phyloP scores from a whole-genome alignment of 257 asterid species.

The Striga asiatica region DNA sequence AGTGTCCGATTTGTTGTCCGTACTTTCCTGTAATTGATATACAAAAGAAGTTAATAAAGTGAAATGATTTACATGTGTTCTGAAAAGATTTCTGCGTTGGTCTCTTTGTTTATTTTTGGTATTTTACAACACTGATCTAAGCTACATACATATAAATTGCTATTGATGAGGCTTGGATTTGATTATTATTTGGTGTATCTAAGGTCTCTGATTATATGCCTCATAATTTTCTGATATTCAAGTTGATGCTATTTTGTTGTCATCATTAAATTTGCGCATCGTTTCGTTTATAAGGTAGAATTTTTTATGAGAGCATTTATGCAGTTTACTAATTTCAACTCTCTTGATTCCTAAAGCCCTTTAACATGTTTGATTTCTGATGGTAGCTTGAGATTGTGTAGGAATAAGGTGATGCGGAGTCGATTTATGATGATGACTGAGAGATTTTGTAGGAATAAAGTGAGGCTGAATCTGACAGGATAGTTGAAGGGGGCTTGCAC shows the following conservation, averaged over 20 bases:
- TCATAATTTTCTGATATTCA: neutral
- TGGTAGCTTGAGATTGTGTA: neutral
- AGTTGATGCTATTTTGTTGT: neutral
- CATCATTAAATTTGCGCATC: conserved; percentile 1
- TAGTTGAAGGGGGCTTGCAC: neutral
- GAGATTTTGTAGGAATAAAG: too few species aligned
- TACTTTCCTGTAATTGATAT: conserved; percentile 21
- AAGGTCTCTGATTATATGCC: neutral
- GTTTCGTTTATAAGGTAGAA: neutral
- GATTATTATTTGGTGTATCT: neutral
- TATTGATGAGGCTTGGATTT: neutral
- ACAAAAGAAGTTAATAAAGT: conserved; percentile 18
- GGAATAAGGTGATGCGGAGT: too few species aligned
- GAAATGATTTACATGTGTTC: neutral
- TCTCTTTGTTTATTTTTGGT: neutral
- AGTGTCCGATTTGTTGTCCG: neutral
- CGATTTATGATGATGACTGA: too few species aligned
- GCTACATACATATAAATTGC: neutral
- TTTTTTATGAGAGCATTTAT: neutral
- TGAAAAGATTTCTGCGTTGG: neutral
- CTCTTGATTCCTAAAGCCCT: neutral
- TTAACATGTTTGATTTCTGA: neutral
- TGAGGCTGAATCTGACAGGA: too few species aligned
- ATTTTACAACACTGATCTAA: neutral
- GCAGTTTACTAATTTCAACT: neutral